Evolutionary conservation across 2,329 filamentous ascomycete species (phyloP).

Genomic region (Aspergillus sp.): DNA sequence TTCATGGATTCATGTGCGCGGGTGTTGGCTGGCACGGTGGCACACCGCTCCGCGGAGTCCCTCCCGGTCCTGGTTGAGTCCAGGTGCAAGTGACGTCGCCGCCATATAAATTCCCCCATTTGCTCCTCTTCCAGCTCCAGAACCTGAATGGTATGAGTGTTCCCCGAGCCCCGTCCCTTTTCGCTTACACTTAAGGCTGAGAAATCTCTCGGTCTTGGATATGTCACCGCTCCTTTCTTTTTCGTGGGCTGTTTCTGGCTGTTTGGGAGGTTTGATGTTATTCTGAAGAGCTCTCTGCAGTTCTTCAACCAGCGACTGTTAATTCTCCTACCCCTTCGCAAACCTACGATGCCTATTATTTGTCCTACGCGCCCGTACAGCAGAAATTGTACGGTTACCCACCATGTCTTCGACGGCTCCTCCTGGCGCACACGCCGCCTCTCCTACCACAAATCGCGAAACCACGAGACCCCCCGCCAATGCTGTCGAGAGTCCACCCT

Average conservation of each 20-base stretch:
- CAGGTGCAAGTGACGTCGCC: conserved; percentile 11
- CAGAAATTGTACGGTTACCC: conserved; percentile 10
- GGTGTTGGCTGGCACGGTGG: not conserved
- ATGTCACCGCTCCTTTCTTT: conserved; percentile 26
- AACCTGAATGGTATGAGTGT: conserved; percentile 10
- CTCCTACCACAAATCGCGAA: conserved; percentile 26
- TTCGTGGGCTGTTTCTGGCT: conserved; percentile 24
- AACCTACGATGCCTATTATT: conserved; percentile 9
- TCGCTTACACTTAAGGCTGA: conserved; percentile 5
- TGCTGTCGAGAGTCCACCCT: conserved; percentile 21
- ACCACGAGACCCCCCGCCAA: conserved; percentile 23
- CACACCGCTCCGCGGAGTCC: conserved; percentile 13
- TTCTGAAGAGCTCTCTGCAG: conserved; percentile 16
- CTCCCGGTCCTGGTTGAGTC: conserved; percentile 12
- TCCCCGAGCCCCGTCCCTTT: not conserved
- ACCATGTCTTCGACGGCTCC: conserved; percentile 22
- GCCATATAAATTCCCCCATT: conserved; percentile 10
- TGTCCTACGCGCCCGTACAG: conserved; percentile 3
- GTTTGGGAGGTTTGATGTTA: conserved; percentile 27
- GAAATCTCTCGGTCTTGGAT: conserved; percentile 18
- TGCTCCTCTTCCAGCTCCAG: not conserved
- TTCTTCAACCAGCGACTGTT: not conserved
- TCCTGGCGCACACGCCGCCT: conserved; percentile 23
- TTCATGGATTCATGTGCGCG: not conserved
- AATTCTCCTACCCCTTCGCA: not conserved